Percentiles rank a stretch among this genome's conserved stretches.
Conservation (phyloP, 1,284 basidiomycete species). For the Ustilago esculenta region DNA sequence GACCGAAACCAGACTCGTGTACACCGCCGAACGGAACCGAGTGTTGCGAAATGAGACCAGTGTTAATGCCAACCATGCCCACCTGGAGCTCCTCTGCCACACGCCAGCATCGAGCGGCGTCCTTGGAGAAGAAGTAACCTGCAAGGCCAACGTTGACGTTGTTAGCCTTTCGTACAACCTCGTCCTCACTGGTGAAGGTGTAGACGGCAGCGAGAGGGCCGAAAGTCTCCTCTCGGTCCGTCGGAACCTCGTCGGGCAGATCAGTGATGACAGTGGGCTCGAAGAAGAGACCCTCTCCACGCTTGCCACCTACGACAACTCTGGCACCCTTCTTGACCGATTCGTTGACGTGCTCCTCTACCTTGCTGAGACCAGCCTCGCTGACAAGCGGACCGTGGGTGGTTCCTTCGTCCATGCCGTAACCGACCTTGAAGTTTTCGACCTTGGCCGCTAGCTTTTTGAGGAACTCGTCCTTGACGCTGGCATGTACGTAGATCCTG, state of each 20-base stretch:
- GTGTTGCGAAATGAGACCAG: constrained; percentile 61
- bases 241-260: constrained; percentile 75
- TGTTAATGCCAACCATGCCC: constrained; percentile 85
- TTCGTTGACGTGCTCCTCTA: constrained; percentile 84
- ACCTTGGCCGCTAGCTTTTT: constrained; percentile 83
- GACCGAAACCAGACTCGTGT: constrained; percentile 78
- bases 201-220: constrained; percentile 70
- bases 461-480: constrained; percentile 82
- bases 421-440: constrained; percentile 87
- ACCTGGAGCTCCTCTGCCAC: constrained; percentile 97
- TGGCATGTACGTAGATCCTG: constrained; percentile 73
- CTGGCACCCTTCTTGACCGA: constrained; percentile 84
- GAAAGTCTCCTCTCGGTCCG: constrained; percentile 64
- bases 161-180: constrained; percentile 88
- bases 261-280: constrained; percentile 88
- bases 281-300: constrained; percentile 76
- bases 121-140: constrained; percentile 70
- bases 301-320: constrained; percentile 85
- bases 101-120: constrained; percentile 89
- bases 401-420: constrained; percentile 78
- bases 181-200: constrained; percentile 91
- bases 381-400: constrained; percentile 97
- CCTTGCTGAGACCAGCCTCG: constrained; percentile 84
- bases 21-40: constrained; percentile 82
- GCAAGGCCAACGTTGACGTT: constrained; percentile 85